phyloP scores from a whole-genome alignment of 495 filamentous ascomycete genomes.

The Usnea hakonensis region DNA sequence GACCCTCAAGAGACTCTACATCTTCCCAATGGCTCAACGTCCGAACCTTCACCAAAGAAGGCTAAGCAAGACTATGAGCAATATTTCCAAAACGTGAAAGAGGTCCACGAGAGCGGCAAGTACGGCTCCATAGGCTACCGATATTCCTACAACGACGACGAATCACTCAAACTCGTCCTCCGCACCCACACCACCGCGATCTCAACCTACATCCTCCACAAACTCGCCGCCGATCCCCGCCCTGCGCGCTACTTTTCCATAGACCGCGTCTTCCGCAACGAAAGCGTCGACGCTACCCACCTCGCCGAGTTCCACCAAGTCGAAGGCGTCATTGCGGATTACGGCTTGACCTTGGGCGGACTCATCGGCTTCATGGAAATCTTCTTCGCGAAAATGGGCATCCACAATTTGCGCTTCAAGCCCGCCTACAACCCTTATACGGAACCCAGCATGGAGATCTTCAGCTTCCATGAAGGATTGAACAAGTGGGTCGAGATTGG shows the following conservation, averaged over 20 bases:
- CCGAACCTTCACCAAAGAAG: conserved; percentile 20
- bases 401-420: conserved; percentile 83
- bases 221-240: conserved; percentile 68
- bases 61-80: conserved; percentile 61
- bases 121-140: conserved; percentile 93
- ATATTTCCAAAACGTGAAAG: conserved; percentile 79
- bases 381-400: conserved; percentile 94
- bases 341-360: conserved; percentile 79
- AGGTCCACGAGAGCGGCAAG: conserved; percentile 78
- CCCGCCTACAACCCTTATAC: conserved; percentile 98
- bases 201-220: conserved; percentile 80
- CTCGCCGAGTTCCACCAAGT: conserved; percentile 98
- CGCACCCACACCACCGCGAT: conserved; percentile 94
- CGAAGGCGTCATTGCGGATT: conserved; percentile 97
- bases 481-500: conserved; percentile 94
- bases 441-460: conserved; percentile 97
- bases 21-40: conserved; percentile 23
- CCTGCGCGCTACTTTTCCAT: conserved; percentile 95
- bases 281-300: conserved; percentile 93
- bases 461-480: conserved; percentile 83
- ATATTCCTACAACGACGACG: conserved; percentile 85
- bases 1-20: conserved; percentile 45
- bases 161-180: conserved; percentile 80
- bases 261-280: conserved; percentile 93
- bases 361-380: conserved; percentile 94